Conservation (phyloP, 2,329 filamentous ascomycete genomes). For the Claviceps africana region DNA sequence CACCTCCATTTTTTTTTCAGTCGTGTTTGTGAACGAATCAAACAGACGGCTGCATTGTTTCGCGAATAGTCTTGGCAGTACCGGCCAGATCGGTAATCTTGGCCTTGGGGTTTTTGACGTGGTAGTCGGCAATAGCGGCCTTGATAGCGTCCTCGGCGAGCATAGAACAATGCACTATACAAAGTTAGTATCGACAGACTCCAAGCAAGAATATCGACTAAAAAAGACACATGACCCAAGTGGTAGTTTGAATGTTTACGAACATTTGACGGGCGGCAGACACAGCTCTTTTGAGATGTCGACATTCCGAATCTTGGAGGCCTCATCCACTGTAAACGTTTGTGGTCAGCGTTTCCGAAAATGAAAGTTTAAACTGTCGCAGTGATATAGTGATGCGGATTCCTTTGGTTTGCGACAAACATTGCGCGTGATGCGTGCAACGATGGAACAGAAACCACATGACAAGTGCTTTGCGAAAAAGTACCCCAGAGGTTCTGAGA, state of each 20-base stretch:
- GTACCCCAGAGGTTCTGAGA: no score
- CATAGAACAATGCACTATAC: slow-evolving; percentile 76
- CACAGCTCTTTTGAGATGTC: slow-evolving; percentile 96
- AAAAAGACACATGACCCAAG: not conserved
- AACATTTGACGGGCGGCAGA: slow-evolving; percentile 74
- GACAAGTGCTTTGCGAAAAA: not conserved
- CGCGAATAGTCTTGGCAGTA: slow-evolving; percentile 32
- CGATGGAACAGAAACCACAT: not conserved
- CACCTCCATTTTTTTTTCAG: not conserved
- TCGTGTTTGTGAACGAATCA: not conserved
- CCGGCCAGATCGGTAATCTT: slow-evolving; percentile 63
- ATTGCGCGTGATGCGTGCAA: not conserved
- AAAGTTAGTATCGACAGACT: not conserved
- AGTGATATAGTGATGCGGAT: not conserved
- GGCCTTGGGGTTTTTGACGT: slow-evolving; percentile 51
- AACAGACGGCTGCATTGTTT: slow-evolving; percentile 8
- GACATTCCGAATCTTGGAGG: slow-evolving; percentile 83
- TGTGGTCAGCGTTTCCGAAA: not conserved
- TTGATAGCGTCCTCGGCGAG: slow-evolving; percentile 86
- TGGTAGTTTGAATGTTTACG: slow-evolving; percentile 21
- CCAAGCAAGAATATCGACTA: slow-evolving; percentile 13
- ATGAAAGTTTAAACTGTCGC: not conserved
- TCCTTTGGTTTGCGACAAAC: not conserved
- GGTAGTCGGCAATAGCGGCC: slow-evolving; percentile 79
- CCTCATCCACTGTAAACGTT: slow-evolving; percentile 54